phyloP scores from a whole-genome alignment of 441 rosid genomes.

The Gossypium aridum region DNA sequence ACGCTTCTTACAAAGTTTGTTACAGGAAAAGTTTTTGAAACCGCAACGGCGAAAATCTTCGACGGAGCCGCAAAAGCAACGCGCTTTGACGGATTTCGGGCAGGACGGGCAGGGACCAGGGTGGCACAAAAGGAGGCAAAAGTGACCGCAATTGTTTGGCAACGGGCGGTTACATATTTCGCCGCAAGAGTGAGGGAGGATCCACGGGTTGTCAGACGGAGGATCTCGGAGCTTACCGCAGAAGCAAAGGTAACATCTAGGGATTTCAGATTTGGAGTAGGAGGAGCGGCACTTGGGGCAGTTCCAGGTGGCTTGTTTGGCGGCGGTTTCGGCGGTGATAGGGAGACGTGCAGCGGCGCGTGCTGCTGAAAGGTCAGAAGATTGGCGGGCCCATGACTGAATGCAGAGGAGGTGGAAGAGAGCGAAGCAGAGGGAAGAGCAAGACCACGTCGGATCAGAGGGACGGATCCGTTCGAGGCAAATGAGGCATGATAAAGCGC shows the following conservation, averaged over 20 bases:
- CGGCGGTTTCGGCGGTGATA: slow-evolving; percentile 38
- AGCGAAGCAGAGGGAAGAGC: slow-evolving; percentile 67
- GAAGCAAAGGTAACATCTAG: slow-evolving; percentile 62
- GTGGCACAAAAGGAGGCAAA: slow-evolving; percentile 73
- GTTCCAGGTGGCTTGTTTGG: slow-evolving; percentile 55
- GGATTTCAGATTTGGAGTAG: slow-evolving; percentile 48
- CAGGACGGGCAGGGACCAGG: slow-evolving; percentile 93
- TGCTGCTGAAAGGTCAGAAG: slow-evolving; percentile 59
- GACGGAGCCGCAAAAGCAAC: slow-evolving; percentile 60
- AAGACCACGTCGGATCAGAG: slow-evolving; percentile 88
- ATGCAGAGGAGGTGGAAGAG: slow-evolving; percentile 82
- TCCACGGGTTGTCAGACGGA: slow-evolving; percentile 70
- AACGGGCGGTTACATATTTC: slow-evolving; percentile 66
- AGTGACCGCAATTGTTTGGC: slow-evolving; percentile 64
- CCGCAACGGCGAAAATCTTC: slow-evolving; percentile 75
- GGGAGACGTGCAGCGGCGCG: slow-evolving; percentile 63
- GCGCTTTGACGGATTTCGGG: slow-evolving; percentile 53
- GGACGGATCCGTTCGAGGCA: slow-evolving; percentile 83
- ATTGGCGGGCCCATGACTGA: slow-evolving; percentile 91
- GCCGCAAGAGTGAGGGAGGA: slow-evolving; percentile 86
- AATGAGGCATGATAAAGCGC: slow-evolving; percentile 84
- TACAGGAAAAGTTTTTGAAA: slow-evolving; percentile 56
- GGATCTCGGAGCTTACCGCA: slow-evolving; percentile 74
- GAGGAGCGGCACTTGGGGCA: slow-evolving; percentile 85
- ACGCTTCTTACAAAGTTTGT: slow-evolving; percentile 30